phyloP scores from a whole-genome alignment of 495 filamentous ascomycete species.

The Chaetomidium leptoderma region DNA sequence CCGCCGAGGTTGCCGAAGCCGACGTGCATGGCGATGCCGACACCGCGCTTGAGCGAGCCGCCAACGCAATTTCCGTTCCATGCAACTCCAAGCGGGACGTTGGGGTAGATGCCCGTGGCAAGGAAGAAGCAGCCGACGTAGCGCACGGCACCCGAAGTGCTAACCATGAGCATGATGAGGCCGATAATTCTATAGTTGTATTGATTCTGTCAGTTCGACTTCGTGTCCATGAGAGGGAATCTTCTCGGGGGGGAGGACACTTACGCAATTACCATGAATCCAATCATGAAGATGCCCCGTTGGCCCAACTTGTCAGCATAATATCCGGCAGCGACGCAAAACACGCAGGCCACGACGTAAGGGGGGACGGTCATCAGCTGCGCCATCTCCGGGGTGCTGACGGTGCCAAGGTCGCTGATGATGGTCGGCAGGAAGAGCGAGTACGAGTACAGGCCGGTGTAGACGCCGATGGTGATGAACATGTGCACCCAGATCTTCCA shows the following conservation, averaged over 20 bases:
- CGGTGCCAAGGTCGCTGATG: constrained; percentile 52
- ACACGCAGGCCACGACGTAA: constrained; percentile 48
- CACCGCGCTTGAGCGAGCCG: constrained; percentile 72
- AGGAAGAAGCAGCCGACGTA: constrained; percentile 71
- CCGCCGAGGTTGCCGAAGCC: constrained; percentile 74
- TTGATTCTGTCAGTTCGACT: constrained; percentile 34
- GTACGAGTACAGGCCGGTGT: constrained; percentile 61
- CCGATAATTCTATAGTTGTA: constrained; percentile 46
- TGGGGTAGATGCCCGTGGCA: constrained; percentile 65
- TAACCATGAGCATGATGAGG: constrained; percentile 60
- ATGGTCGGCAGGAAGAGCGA: constrained; percentile 66
- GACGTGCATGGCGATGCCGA: constrained; percentile 79
- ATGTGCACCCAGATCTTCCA: constrained; percentile 70
- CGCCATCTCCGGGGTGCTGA: constrained; percentile 47
- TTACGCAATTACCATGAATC: constrained; percentile 40
- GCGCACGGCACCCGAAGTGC: constrained; percentile 41
- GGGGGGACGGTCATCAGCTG: constrained; percentile 62
- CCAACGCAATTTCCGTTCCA: constrained; percentile 83
- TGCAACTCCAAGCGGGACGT: constrained; percentile 65
- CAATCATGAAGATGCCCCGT: constrained; percentile 57
- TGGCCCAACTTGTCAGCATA: constrained; percentile 50
- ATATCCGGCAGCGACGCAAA: constrained; percentile 50
- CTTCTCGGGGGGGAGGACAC: too few species aligned
- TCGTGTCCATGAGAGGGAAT: too few species aligned
- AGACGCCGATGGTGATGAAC: constrained; percentile 48